Evolutionary conservation across 2,329 filamentous ascomycete genomes (phyloP).

Genomic region (Diplodia scrobiculata): DNA sequence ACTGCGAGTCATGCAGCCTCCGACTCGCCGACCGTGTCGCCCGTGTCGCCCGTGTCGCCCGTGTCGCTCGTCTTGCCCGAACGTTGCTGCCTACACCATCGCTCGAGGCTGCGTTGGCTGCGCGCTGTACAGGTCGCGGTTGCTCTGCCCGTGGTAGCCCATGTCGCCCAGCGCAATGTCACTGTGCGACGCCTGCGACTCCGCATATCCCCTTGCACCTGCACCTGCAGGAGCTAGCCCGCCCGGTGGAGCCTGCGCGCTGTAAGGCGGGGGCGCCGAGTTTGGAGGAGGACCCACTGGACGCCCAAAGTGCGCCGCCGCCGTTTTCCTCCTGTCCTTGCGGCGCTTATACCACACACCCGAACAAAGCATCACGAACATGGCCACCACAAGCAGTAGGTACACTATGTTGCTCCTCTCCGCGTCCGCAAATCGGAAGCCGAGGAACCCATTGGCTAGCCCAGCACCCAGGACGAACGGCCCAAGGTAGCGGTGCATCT

Average conservation of each 20-base stretch:
- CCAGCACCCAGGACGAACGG: constrained; percentile 33
- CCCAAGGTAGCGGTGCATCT: constrained; percentile 33
- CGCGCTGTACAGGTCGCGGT: constrained; percentile 1
- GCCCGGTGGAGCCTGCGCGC: neutral
- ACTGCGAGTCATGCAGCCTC: constrained; percentile 20
- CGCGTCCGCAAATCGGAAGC: constrained; percentile 34
- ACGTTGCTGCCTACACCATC: neutral
- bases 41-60: neutral
- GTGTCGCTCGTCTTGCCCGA: neutral
- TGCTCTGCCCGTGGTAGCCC: constrained; percentile 5
- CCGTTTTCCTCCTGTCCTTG: constrained; percentile 14
- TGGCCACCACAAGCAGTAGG: constrained; percentile 31
- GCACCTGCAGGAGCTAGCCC: neutral
- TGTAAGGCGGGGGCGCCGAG: constrained; percentile 15
- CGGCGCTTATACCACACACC: constrained; percentile 25
- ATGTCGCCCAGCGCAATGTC: constrained; percentile 19
- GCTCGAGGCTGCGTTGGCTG: constrained; percentile 14
- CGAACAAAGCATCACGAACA: constrained; percentile 28
- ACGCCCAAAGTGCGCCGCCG: neutral
- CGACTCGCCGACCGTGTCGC: neutral
- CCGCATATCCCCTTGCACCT: neutral
- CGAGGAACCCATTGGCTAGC: constrained; percentile 34
- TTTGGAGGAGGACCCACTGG: neutral
- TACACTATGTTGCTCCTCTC: constrained; percentile 32
- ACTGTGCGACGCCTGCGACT: constrained; percentile 13